These are phyloP conservation scores for Rauvolfia tetraphylla DNA, from an alignment of 257 asterid species.

Conservation along the genomic window DNA sequence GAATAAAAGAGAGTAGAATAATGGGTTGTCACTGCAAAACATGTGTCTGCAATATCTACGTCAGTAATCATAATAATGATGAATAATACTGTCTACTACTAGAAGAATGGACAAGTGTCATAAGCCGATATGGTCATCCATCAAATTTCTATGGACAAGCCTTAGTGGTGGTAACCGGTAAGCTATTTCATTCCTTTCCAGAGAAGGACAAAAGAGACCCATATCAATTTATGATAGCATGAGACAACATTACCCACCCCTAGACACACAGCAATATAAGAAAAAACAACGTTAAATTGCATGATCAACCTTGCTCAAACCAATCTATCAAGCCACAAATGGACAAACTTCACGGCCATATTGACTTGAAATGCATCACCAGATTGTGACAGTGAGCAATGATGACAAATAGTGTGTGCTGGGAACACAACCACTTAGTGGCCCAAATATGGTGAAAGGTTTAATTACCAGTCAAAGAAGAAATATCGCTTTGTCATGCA, in stretches of 20 bases:
- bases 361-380: slow-evolving; percentile 4
- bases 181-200: slow-evolving; percentile 35
- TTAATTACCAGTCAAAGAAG: not conserved
- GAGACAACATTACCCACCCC: slow-evolving; percentile 14
- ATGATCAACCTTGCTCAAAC: not conserved
- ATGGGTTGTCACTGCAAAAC: not conserved
- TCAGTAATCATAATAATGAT: not conserved
- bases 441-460: slow-evolving; percentile 4
- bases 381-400: not conserved
- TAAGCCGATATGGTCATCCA: slow-evolving; percentile 19
- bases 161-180: slow-evolving; percentile 44
- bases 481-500: not conserved
- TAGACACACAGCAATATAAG: not conserved
- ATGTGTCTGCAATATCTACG: not conserved
- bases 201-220: slow-evolving; percentile 29
- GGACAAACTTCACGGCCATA: not conserved
- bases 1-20: not conserved
- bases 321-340: slow-evolving; percentile 1
- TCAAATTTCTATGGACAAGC: slow-evolving; percentile 35
- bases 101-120: slow-evolving; percentile 18
- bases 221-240: slow-evolving; percentile 13
- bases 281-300: not conserved
- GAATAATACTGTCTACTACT: not conserved
- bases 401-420: not conserved
- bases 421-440: slow-evolving; percentile 7